These are phyloP conservation scores for Dryas drummondii DNA, from an alignment of 306 rosid genomes.

Conservation along the genomic window DNA sequence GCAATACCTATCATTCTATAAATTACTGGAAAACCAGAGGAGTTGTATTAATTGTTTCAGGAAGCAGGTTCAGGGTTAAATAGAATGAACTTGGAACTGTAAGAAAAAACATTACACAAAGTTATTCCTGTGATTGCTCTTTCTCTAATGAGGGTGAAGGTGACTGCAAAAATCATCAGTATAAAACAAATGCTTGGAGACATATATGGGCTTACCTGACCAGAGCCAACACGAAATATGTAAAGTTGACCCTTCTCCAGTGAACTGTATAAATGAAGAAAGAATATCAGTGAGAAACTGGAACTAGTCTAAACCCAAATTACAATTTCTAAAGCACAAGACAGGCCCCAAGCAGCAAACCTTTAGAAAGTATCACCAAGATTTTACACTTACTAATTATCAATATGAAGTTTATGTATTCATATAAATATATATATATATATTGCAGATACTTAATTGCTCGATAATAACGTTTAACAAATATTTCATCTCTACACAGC, in stretches of 20 bases:
- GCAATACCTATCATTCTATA: neutral
- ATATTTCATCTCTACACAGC: neutral
- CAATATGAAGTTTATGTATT: neutral
- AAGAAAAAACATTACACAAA: neutral
- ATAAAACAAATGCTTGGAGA: neutral
- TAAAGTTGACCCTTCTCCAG: conserved; percentile 82
- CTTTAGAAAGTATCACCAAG: neutral
- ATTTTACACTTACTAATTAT: neutral
- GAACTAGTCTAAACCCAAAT: neutral
- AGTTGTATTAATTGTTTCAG: neutral
- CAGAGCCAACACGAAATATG: conserved; percentile 89
- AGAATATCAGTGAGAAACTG: neutral
- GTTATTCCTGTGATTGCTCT: neutral
- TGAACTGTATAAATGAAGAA: conserved; percentile 56
- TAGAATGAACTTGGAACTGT: neutral
- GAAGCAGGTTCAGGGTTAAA: neutral
- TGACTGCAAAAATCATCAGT: neutral
- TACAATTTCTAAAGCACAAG: neutral
- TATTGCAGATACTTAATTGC: neutral
- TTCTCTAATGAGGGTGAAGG: neutral
- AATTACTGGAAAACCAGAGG: neutral
- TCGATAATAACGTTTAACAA: neutral
- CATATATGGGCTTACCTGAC: conserved; percentile 54
- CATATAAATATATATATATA: no score
- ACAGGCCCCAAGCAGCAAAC: neutral